Conservation (phyloP, 306 rosid species). For the Bauhinia variegata region DNA sequence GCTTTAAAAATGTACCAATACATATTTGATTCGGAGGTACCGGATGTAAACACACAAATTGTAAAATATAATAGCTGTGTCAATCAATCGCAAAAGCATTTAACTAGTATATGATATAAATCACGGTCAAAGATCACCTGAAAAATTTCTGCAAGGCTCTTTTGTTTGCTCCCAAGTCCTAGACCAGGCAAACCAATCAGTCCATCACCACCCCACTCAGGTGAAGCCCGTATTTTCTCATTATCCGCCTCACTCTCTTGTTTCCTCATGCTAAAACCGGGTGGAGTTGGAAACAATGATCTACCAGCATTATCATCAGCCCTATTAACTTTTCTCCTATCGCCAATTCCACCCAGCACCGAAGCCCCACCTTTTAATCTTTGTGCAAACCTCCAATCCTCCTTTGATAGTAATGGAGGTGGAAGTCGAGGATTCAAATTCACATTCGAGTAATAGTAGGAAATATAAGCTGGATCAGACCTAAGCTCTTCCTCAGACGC, state of each 20-base stretch:
- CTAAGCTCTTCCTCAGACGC: conserved; percentile 82
- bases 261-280: conserved; percentile 70
- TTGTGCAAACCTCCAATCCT: conserved; percentile 84
- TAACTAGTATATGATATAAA: too few species aligned
- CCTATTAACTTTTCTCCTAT: conserved; percentile 65
- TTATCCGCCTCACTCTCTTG: conserved; percentile 59
- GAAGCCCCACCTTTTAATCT: conserved; percentile 74
- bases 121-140: conserved; percentile 57
- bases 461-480: conserved; percentile 89
- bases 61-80: neutral
- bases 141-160: conserved; percentile 87
- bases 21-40: too few species aligned
- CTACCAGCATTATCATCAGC: conserved; percentile 62
- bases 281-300: conserved; percentile 68
- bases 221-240: conserved; percentile 57
- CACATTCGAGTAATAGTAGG: conserved; percentile 78
- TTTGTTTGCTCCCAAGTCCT: conserved; percentile 82
- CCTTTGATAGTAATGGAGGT: conserved; percentile 83
- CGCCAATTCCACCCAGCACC: conserved; percentile 84
- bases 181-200: conserved; percentile 83
- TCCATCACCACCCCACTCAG: conserved; percentile 86
- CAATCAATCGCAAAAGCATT: neutral
- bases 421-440: conserved; percentile 88
- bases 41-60: too few species aligned
- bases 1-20: too few species aligned